Conservation (phyloP, 371 early-diverging fungal genomes). For the Syncephalastrum monosporum region DNA sequence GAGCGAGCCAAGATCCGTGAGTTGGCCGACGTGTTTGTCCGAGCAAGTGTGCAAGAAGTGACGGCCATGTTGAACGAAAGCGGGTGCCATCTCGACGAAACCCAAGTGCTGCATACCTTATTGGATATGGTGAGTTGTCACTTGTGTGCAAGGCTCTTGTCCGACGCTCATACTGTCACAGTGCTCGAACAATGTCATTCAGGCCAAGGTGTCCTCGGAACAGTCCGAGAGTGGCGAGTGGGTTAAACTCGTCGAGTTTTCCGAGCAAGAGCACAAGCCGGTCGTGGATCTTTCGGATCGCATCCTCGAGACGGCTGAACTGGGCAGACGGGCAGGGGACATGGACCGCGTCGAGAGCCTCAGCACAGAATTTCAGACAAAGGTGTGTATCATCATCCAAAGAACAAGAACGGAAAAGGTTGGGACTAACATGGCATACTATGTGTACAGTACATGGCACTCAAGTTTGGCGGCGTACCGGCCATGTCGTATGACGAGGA, state of each 20-base stretch:
- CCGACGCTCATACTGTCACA: not conserved
- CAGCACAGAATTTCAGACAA: slow-evolving; percentile 52
- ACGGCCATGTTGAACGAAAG: slow-evolving; percentile 37
- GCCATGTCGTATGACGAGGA: slow-evolving; percentile 36
- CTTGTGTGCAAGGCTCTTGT: not conserved
- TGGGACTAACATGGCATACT: not conserved
- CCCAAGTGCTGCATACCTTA: slow-evolving; percentile 18
- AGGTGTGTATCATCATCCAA: slow-evolving; percentile 25
- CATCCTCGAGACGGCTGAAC: slow-evolving; percentile 41
- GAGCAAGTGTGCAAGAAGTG: slow-evolving; percentile 71
- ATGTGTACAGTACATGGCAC: slow-evolving; percentile 35
- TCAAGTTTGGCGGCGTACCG: slow-evolving; percentile 31
- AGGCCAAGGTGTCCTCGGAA: not conserved
- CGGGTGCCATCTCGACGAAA: too few relatives aligned
- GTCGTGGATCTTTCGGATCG: slow-evolving; percentile 36
- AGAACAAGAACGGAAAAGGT: not conserved
- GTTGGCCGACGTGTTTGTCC: slow-evolving; percentile 76
- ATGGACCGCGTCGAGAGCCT: slow-evolving; percentile 51
- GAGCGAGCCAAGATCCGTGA: slow-evolving; percentile 63
- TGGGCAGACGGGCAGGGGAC: slow-evolving; percentile 36
- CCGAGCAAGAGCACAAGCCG: slow-evolving; percentile 47
- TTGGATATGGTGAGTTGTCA: slow-evolving; percentile 50
- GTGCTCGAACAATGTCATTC: not conserved
- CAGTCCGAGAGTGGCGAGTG: slow-evolving; percentile 13
- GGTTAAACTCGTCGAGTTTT: slow-evolving; percentile 73